Percentiles rank a stretch among this genome's conserved stretches.
Conservation (phyloP, 225 moss, liverwort and hornwort species). For the Bryum argenteum region DNA sequence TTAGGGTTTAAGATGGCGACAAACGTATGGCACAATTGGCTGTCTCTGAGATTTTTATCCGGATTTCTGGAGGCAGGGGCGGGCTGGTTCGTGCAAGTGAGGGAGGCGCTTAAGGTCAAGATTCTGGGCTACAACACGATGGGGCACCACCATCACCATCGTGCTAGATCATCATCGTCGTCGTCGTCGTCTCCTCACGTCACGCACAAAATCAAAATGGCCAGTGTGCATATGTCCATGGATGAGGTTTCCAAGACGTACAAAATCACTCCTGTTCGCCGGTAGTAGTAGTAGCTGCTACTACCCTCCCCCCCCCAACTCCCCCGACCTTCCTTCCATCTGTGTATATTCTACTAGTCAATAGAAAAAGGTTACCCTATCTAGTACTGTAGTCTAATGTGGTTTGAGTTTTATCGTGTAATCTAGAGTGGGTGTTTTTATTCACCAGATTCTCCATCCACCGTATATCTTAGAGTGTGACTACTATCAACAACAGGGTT, state of each 20-base stretch:
- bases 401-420: constrained; percentile 18
- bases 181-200: constrained; percentile 41
- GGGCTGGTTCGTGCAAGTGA: constrained; percentile 47
- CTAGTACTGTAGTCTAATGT: constrained; percentile 6
- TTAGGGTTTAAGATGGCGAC: constrained; percentile 40
- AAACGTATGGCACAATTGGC: constrained; percentile 38
- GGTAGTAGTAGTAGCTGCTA: constrained; percentile 26
- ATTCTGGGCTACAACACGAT: constrained; percentile 34
- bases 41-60: constrained; percentile 35
- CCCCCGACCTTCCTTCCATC: no score
- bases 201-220: constrained; percentile 63
- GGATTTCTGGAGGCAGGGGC: constrained; percentile 50
- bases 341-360: not conserved
- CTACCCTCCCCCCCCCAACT: not conserved
- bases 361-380: not conserved
- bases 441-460: constrained; percentile 43
- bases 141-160: not conserved
- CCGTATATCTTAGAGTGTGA: constrained; percentile 14
- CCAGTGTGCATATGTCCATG: constrained; percentile 55
- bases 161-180: constrained; percentile 2
- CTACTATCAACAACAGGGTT: not conserved
- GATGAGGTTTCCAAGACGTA: constrained; percentile 53
- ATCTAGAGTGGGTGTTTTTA: constrained; percentile 39
- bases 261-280: constrained; percentile 56
- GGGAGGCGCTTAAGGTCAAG: constrained; percentile 45